Base-by-base conservation (phyloP, 2,329 filamentous ascomycete genomes). In the Akanthomyces uredinophilus region DNA sequence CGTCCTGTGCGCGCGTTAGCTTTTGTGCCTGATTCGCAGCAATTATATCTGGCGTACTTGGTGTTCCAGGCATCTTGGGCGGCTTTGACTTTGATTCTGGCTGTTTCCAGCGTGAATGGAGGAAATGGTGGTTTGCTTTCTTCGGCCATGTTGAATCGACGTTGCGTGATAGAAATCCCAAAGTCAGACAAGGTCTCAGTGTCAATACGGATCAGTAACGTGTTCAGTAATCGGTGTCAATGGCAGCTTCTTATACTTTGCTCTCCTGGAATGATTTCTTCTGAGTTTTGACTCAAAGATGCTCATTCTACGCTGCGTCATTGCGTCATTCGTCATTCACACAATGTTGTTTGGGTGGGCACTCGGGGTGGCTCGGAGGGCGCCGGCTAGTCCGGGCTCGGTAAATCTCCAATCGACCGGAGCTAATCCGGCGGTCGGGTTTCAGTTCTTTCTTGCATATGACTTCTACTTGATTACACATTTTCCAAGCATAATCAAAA, bases 11-110 rank as follows among this genome's bases (percentile, higher is more conserved):
- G 41, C 5, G 14, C 20, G 5, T 32, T 8, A 22, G 22, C 35
- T n/a, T 20, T 13, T 10, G 7, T 22, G 6, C 7, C 24, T 2
- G 46, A 20, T 77, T 66, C 10, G 6, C 18, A 29, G 29, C 7
- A 6, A n/a, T n/a, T 44, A 4, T 8, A 13, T 20, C 32, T 13
- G 24, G 10, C 4, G 2, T 73, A 91, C 89, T 79, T 83, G 1
- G 87, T 88, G 70, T 96, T 96, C 92, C 92, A 96, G 3, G 88
- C 79, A 71, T 91, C 84, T 71, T 96, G 92, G 0, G 90, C 91
- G 20, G 87, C 87, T 76, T 96, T 96, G 65, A 96, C 91, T 73
- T 96, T 96, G 63, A 81, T 78, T 18, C 78, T 77, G 2, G 92
- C 92, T 1, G 86, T 88, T 70, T 91, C 87, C 37, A 76, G 76